Conservation (phyloP, 1,139 yeast species). For the Yamadazyma dushanensis region DNA sequence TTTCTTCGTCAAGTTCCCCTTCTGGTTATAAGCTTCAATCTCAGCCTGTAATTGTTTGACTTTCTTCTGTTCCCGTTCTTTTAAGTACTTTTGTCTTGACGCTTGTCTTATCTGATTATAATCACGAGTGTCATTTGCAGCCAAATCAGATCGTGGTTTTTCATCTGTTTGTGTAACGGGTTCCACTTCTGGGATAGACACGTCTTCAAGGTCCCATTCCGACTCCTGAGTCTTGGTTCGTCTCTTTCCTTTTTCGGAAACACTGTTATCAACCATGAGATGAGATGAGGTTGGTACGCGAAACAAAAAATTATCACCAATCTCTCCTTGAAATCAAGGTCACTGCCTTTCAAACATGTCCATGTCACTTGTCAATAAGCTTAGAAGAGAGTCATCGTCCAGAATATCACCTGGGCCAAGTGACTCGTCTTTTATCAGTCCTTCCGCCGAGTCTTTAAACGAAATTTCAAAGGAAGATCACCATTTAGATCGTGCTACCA, state of each 20-base stretch:
- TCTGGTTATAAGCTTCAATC: slow-evolving; percentile 47
- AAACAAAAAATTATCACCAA: not conserved
- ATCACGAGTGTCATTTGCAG: slow-evolving; percentile 8
- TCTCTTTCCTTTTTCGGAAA: slow-evolving; percentile 22
- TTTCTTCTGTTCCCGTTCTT: slow-evolving; percentile 28
- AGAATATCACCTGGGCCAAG: slow-evolving; percentile 12
- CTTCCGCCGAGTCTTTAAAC: not conserved
- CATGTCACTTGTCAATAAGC: slow-evolving; percentile 6
- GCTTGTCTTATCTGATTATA: slow-evolving; percentile 9
- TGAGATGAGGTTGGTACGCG: slow-evolving; percentile 9
- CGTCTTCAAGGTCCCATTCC: slow-evolving; percentile 2
- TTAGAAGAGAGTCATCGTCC: slow-evolving; percentile 4
- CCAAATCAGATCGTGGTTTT: slow-evolving; percentile 6
- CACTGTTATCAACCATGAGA: slow-evolving; percentile 13
- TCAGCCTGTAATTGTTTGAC: slow-evolving; percentile 32
- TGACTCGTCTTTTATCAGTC: slow-evolving; percentile 7
- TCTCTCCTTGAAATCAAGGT: not conserved
- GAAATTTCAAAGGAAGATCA: slow-evolving; percentile 1
- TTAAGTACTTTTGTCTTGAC: slow-evolving; percentile 30
- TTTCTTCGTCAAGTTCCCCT: slow-evolving; percentile 32
- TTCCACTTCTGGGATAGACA: not conserved
- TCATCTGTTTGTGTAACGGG: not conserved
- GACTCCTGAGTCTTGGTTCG: slow-evolving; percentile 9
- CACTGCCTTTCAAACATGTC: not conserved
- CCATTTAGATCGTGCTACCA: slow-evolving; percentile 11